phyloP scores from a whole-genome alignment of 2,329 filamentous ascomycete genomes.

The Scolecobasidium constrictum region DNA sequence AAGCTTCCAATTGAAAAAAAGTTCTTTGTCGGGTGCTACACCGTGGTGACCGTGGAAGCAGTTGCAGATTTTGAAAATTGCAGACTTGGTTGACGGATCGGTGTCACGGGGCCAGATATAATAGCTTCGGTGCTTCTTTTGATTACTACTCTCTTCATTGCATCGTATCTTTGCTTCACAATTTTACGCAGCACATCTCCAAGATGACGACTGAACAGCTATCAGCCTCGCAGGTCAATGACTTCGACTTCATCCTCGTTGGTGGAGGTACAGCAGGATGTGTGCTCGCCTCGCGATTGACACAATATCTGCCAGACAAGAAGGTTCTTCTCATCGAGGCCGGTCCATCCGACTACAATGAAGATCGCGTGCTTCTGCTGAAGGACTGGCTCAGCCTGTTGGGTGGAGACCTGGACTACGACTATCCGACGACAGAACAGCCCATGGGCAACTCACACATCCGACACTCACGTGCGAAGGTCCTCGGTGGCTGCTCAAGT shows the following conservation, averaged over 20 bases:
- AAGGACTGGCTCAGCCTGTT: conserved; percentile 80
- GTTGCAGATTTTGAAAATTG: too few species aligned
- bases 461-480: conserved; percentile 84
- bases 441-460: conserved; percentile 87
- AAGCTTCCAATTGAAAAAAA: too few species aligned
- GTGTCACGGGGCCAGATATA: too few species aligned
- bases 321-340: conserved; percentile 76
- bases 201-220: conserved; percentile 58
- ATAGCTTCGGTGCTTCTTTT: too few species aligned
- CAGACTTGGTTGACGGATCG: too few species aligned
- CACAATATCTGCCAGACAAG: conserved; percentile 74
- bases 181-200: neutral
- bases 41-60: too few species aligned
- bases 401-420: conserved; percentile 79
- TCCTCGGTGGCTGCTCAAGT: conserved; percentile 82
- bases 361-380: conserved; percentile 75
- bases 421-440: conserved; percentile 82
- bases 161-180: too few species aligned
- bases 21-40: too few species aligned
- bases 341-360: conserved; percentile 79
- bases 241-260: conserved; percentile 77
- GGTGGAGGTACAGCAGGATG: conserved; percentile 81
- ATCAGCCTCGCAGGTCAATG: conserved; percentile 50
- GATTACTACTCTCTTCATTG: too few species aligned
- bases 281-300: conserved; percentile 68